A percentile compares a stretch with the other conserved stretches of the same genome.
phyloP scores from a whole-genome alignment of 2,329 filamentous ascomycete genomes.

The Apiospora aurea region DNA sequence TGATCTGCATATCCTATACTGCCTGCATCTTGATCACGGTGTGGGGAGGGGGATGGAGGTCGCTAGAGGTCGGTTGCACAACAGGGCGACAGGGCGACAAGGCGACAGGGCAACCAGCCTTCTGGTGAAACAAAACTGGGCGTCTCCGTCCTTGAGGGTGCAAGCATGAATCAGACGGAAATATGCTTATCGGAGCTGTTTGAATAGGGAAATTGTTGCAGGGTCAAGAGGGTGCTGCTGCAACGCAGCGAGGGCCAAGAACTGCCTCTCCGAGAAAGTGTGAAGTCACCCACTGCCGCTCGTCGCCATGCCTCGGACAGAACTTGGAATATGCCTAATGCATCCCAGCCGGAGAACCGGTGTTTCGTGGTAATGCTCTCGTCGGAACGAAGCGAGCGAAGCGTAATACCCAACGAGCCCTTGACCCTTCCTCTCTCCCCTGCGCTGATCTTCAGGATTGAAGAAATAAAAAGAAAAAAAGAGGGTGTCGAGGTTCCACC shows the following conservation, averaged over 20 bases:
- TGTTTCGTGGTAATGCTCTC: not conserved
- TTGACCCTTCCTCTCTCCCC: not conserved
- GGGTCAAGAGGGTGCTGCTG: not conserved
- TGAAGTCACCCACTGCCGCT: slow-evolving; percentile 1
- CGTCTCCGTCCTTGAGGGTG: not conserved
- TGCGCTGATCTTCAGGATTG: slow-evolving; percentile 15
- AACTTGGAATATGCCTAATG: slow-evolving; percentile 20
- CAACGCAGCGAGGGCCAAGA: not conserved
- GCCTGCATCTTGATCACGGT: slow-evolving; percentile 10
- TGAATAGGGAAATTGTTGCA: slow-evolving; percentile 1
- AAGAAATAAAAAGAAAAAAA: not conserved
- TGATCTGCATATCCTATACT: slow-evolving; percentile 25
- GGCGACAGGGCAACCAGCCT: not conserved
- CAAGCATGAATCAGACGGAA: slow-evolving; percentile 17
- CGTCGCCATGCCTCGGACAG: slow-evolving; percentile 6
- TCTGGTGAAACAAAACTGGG: slow-evolving; percentile 6
- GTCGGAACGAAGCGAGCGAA: slow-evolving; percentile 14
- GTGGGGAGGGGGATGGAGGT: too few species aligned
- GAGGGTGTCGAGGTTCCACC: slow-evolving; percentile 15
- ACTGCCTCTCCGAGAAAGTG: not conserved
- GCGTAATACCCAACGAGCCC: not conserved
- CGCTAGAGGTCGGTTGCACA: slow-evolving; percentile 12
- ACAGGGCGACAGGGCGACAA: not conserved
- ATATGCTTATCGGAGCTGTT: slow-evolving; percentile 14
- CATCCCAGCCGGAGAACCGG: slow-evolving; percentile 13